Evolutionary conservation across 768 basidiomycete genomes (phyloP).

Genomic region (Mrakia gelida): DNA sequence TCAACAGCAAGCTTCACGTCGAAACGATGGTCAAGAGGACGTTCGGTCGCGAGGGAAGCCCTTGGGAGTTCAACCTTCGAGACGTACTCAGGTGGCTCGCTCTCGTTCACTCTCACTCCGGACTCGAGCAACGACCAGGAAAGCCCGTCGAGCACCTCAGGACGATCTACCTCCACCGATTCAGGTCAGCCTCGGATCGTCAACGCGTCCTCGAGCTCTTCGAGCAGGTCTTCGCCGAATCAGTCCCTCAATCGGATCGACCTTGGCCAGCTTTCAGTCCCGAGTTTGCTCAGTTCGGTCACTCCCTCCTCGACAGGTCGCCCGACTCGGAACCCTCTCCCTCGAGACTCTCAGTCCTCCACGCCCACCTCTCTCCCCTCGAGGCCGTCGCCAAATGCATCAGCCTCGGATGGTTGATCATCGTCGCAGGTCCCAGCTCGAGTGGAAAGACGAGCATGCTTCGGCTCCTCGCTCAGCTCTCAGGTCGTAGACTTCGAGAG

Average conservation of each 20-base stretch:
- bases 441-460: constrained; percentile 78
- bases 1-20: constrained; percentile 66
- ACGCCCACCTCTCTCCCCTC: constrained; percentile 60
- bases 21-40: constrained; percentile 59
- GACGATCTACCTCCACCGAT: constrained; percentile 76
- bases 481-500: constrained; percentile 66
- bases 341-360: constrained; percentile 53
- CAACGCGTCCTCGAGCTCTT: constrained; percentile 43
- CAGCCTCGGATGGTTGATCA: constrained; percentile 77
- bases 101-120: constrained; percentile 40
- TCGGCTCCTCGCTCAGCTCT: constrained; percentile 62
- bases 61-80: constrained; percentile 43
- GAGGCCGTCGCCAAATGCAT: constrained; percentile 73
- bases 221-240: constrained; percentile 39
- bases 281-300: constrained; percentile 60
- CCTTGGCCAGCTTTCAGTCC: constrained; percentile 41
- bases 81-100: constrained; percentile 38
- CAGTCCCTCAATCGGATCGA: constrained; percentile 51
- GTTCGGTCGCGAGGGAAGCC: constrained; percentile 82
- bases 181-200: constrained; percentile 70
- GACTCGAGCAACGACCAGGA: constrained; percentile 24
- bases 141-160: constrained; percentile 64
- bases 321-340: constrained; percentile 41
- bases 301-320: constrained; percentile 50
- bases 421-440: constrained; percentile 68